Evolutionary conservation across 768 basidiomycete species (phyloP).

Genomic region (Myochromella boudieri): DNA sequence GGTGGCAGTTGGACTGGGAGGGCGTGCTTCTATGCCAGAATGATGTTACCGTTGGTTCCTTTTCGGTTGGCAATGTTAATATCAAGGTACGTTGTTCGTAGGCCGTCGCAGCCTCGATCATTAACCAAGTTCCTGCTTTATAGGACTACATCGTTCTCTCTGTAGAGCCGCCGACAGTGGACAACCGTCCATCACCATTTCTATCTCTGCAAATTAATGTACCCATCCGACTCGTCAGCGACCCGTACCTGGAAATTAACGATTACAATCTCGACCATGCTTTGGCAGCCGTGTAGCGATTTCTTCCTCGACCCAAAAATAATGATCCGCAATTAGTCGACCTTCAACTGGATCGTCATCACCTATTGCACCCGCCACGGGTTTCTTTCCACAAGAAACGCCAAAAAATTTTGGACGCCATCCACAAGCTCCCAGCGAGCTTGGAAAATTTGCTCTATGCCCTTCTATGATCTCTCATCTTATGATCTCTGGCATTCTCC

Average conservation of each 20-base stretch:
- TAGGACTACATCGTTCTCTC: slow-evolving; percentile 63
- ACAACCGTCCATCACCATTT: slow-evolving; percentile 31
- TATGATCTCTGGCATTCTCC: too few species aligned
- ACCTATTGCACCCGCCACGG: not conserved
- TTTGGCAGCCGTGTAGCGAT: not conserved
- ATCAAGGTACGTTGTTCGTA: slow-evolving; percentile 35
- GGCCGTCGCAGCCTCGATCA: not conserved
- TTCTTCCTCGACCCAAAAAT: not conserved
- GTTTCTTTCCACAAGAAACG: not conserved
- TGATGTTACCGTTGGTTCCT: slow-evolving; percentile 44
- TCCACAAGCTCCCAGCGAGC: too few species aligned
- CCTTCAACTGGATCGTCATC: not conserved
- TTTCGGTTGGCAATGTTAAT: slow-evolving; percentile 41
- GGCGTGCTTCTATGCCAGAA: slow-evolving; percentile 44
- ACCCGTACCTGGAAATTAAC: slow-evolving; percentile 38
- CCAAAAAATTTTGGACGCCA: not conserved
- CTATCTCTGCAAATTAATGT: slow-evolving; percentile 40
- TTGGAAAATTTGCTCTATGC: too few species aligned
- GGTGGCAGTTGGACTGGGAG: slow-evolving; percentile 61
- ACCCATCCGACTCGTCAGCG: slow-evolving; percentile 60
- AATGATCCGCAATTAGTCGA: not conserved
- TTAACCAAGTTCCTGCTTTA: not conserved
- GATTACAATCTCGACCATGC: slow-evolving; percentile 17
- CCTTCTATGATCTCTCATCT: too few species aligned
- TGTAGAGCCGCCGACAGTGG: slow-evolving; percentile 34